Percentiles rank a stretch among this genome's conserved stretches.
Conservation (phyloP, 2,329 filamentous ascomycete species). For the Beauveria asiatica region DNA sequence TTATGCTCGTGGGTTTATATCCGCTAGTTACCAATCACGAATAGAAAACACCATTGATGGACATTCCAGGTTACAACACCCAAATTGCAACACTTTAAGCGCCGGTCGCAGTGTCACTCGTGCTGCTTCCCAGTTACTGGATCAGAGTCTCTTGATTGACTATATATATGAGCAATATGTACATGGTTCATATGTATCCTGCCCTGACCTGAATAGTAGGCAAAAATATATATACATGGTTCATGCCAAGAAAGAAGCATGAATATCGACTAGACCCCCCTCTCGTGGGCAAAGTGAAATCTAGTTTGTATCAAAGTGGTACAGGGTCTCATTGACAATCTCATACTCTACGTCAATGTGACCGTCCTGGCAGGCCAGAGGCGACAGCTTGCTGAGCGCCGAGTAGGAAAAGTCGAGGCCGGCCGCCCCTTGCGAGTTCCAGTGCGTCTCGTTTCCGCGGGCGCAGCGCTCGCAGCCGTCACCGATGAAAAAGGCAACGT, state of each 20-base stretch:
- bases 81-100: no score
- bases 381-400: conserved; percentile 8
- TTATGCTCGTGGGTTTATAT: no score
- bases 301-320: conserved; percentile 12
- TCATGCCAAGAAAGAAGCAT: background rate
- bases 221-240: background rate
- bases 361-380: conserved; percentile 11
- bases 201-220: no score
- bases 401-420: conserved; percentile 14
- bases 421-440: conserved; percentile 13
- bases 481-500: conserved; percentile 13
- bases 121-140: no score
- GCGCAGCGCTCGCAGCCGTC: conserved; percentile 14
- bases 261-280: no score
- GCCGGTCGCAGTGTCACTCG: no score
- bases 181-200: background rate
- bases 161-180: background rate
- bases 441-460: conserved; percentile 4
- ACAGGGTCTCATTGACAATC: conserved; percentile 14
- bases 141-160: background rate
- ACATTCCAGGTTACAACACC: no score
- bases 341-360: conserved; percentile 14
- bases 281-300: no score
- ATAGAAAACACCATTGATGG: no score
- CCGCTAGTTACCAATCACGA: no score